phyloP scores from a whole-genome alignment of 2,329 filamentous ascomycete genomes.

The Colletotrichum spaethianum region DNA sequence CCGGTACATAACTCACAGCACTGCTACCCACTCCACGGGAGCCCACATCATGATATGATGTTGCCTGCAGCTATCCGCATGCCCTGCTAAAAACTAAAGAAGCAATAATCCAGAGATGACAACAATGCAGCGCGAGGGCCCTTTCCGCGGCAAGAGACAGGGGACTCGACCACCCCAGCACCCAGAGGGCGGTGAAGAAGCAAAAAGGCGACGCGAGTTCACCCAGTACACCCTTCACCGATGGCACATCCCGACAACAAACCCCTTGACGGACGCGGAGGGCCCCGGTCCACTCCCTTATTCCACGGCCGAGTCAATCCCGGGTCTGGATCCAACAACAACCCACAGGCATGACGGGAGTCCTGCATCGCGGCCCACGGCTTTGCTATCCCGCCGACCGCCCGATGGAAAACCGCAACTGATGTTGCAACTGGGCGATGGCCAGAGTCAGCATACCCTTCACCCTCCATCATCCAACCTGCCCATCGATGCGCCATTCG shows the following conservation, averaged over 20 bases:
- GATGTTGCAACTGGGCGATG: neutral
- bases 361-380: conserved; percentile 13
- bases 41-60: neutral
- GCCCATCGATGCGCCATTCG: neutral
- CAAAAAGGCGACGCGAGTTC: neutral
- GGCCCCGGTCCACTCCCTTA: conserved; percentile 7
- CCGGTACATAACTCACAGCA: neutral
- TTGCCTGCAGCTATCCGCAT: neutral
- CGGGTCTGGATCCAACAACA: conserved; percentile 8
- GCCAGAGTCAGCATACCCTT: neutral
- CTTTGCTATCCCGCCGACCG: conserved; percentile 3
- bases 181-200: conserved; percentile 32
- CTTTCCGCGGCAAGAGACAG: conserved; percentile 14
- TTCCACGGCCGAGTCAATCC: conserved; percentile 7
- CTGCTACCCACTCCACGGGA: neutral
- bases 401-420: neutral
- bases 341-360: neutral
- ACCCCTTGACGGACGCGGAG: conserved; percentile 8
- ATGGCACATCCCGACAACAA: conserved; percentile 19
- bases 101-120: neutral
- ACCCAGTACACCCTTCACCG: conserved; percentile 28
- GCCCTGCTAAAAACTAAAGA: neutral
- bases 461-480: conserved; percentile 2
- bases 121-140: neutral
- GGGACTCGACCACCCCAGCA: conserved; percentile 25